A percentile compares a stretch with the other conserved stretches of the same genome.
Conservation (phyloP, 768 basidiomycete species). For the Royoungia palumana region DNA sequence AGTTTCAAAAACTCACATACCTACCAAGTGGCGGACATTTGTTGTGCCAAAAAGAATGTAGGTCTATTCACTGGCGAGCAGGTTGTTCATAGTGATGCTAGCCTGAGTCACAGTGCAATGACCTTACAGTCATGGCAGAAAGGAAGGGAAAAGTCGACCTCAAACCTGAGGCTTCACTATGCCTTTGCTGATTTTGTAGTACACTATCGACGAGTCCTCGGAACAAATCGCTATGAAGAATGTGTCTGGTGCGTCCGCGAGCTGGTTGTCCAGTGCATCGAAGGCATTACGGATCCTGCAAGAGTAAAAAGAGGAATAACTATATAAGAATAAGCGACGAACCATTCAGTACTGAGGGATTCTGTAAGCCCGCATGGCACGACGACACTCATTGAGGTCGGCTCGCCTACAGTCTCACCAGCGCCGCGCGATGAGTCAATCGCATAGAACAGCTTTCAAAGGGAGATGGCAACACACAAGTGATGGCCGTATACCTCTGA, state of each 20-base stretch:
- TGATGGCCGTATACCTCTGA: constrained; percentile 55
- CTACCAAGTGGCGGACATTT: too few relatives aligned
- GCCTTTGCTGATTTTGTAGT: constrained; percentile 76
- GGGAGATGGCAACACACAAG: constrained; percentile 35
- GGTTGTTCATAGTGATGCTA: too few relatives aligned
- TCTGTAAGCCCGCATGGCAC: constrained; percentile 71
- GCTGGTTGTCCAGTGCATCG: constrained; percentile 35
- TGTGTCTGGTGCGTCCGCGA: constrained; percentile 33
- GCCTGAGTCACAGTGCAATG: too few relatives aligned
- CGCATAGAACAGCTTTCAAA: not conserved
- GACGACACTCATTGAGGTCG: constrained; percentile 36
- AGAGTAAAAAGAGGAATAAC: not conserved
- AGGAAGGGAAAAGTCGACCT: too few relatives aligned
- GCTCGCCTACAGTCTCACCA: constrained; percentile 38
- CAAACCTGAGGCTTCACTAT: constrained; percentile 70
- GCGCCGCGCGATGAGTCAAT: not conserved
- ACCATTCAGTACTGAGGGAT: constrained; percentile 62
- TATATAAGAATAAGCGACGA: constrained; percentile 7
- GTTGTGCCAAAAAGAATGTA: too few relatives aligned
- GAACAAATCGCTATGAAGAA: constrained; percentile 70
- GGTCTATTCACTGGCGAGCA: too few relatives aligned
- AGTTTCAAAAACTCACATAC: too few relatives aligned
- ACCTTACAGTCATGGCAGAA: too few relatives aligned
- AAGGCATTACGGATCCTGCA: constrained; percentile 60
- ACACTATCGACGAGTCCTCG: constrained; percentile 79